Base-by-base conservation (phyloP, 352 stramenopile species). In the Pythium vanterpoolii region DNA sequence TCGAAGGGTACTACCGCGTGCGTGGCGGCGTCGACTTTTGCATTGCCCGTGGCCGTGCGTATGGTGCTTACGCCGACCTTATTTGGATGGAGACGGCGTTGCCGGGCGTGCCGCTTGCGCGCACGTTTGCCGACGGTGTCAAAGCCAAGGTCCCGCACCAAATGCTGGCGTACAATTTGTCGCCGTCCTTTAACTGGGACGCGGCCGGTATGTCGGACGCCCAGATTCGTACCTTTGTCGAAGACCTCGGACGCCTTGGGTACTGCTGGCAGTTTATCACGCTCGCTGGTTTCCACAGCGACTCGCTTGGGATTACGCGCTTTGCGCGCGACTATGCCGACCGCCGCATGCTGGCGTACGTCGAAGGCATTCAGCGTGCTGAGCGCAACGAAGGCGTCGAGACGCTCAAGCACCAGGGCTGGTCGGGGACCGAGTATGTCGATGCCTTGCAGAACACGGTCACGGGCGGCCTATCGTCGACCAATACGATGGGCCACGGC, bases 251-350 rank as follows among this genome's bases (percentile, higher is more conserved):
- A 28, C 82, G 85, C 38, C 78, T 99, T 54, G 97, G 97, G 58
- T 99, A 98, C 76, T 95, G 90, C 50, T 99, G 95, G 95, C 96
- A 99, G 80, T 99, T 99, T 74, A 99, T 99, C 60, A 99, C 97
- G 47, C 84, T 99, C 42, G 96, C 96, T 52, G 97, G 97, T 57
- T 99, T 99, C 83, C 97, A 99, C 85, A 94, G 89, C 44, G 97
- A 99, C 75, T 98, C 95, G 52, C 88, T 99, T 28, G 88, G 96
- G 68, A 97, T 98, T 34, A 98, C 96, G 1, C 81, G 96, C 53
- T 96, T 99, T 47, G 94, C 96, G 8, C 86, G 96, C 62, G 85
- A 93, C 83, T 93, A 79, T 95, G 95, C 82, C 56, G 80, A 78
- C 70, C 96, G 85, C 56, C 86, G 72, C 45, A 96, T 96, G 85